Base-by-base conservation (phyloP, 805 yeast species). In the Candida xyloterini region DNA sequence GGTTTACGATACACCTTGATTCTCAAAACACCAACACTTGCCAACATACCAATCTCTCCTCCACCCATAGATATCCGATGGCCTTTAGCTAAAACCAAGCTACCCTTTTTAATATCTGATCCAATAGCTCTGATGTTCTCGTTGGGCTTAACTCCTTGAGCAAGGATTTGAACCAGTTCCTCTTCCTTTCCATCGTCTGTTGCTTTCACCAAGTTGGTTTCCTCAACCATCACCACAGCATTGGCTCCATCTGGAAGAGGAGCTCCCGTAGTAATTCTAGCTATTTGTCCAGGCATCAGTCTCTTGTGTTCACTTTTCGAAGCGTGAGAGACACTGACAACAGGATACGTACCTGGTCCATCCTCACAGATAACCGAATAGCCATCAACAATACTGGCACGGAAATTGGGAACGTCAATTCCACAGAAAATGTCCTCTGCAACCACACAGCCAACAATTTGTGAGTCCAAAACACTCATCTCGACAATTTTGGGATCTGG, bases 381-480 rank as follows among this genome's bases (percentile, higher is more conserved):
- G 0, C 81, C 81, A 48, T 75, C 81, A 4, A 75, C 79, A 20
- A 75, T 71, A 42, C 77, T 69, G 2, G 81, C 78, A n/a, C 74
- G 51, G 54, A 71, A 74, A 13, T 65, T 60, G 0, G 80, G 80
- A 10, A 73, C 74, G 38, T 64, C 56, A 1, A 59, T 46, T 0
- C 65, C 58, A 1, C 78, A 59, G 25, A 28, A 33, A 2, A 74
- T 43, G 40, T 71, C 73, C 40, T 70, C 69, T 5, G 76, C 70
- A 6, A 72, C 27, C 5, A 70, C 62, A 33, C 58, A 57, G 2
- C 77, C 76, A 1, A 62, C 50, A 5, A 57, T 54, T 1, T 11
- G 23, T 3, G 52, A 47, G 29, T 62, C 65, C 5, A 52, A 38
- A 7, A 67, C 55, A 14, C 51, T 43, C 31, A 62, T 51, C 9